Percentiles rank a stretch among this genome's conserved stretches.
phyloP scores from a whole-genome alignment of 164 flowering plant genomes.

The Umbilicus rupestris region DNA sequence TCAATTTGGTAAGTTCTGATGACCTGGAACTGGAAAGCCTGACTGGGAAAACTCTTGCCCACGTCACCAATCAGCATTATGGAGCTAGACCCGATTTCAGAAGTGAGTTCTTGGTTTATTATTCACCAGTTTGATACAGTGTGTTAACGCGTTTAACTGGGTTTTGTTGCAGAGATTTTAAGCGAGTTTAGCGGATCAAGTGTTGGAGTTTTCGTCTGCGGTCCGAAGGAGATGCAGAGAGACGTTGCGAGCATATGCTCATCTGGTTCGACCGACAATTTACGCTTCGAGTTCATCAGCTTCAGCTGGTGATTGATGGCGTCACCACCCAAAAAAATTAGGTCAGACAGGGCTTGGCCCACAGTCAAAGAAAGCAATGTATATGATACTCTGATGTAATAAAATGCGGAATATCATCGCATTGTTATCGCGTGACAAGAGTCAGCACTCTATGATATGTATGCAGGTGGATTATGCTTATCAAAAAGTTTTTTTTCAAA shows the following conservation, averaged over 20 bases:
- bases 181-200: constrained; percentile 25
- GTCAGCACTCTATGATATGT: no score
- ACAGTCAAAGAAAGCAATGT: no score
- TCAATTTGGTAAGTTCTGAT: constrained; percentile 22
- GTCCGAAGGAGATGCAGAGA: constrained; percentile 44
- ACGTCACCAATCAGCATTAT: constrained; percentile 47
- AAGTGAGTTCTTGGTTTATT: constrained; percentile 36
- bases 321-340: no score
- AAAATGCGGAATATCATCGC: no score
- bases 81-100: constrained; percentile 64
- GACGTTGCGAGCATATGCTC: constrained; percentile 55
- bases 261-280: constrained; percentile 25
- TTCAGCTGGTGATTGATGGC: constrained; percentile 61
- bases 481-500: no score
- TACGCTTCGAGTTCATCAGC: constrained; percentile 51
- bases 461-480: no score
- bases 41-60: constrained; percentile 40
- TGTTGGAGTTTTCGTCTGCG: constrained; percentile 44
- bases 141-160: neutral
- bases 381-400: no score
- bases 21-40: constrained; percentile 56
- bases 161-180: constrained; percentile 22
- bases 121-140: neutral
- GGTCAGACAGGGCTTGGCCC: no score
- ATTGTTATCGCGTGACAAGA: no score